These are phyloP conservation scores for Kodamaea laetipori DNA, from an alignment of 805 yeast genomes.

Conservation along the genomic window DNA sequence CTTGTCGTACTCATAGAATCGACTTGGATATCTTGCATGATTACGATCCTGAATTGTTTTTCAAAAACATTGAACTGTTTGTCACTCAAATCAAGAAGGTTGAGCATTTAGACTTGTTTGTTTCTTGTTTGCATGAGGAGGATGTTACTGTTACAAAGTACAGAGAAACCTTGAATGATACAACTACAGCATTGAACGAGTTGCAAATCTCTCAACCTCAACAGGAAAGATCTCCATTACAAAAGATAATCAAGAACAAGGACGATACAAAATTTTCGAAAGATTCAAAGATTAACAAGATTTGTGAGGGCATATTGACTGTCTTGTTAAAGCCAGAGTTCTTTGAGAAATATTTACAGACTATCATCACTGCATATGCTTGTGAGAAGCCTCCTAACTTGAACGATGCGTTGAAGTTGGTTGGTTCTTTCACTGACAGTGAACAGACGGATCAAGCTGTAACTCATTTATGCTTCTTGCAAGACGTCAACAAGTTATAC, in stretches of 20 bases:
- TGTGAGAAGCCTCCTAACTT: conserved; percentile 88
- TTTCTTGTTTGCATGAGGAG: conserved; percentile 83
- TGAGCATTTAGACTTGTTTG: conserved; percentile 81
- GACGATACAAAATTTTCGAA: conserved; percentile 38
- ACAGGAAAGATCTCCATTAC: conserved; percentile 21
- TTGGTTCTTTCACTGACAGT: conserved; percentile 52
- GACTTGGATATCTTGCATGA: conserved; percentile 90
- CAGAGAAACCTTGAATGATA: conserved; percentile 58
- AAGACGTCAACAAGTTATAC: conserved; percentile 84
- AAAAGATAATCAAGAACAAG: conserved; percentile 43
- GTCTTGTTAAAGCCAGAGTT: conserved; percentile 56
- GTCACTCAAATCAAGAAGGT: conserved; percentile 68
- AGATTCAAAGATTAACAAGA: conserved; percentile 66
- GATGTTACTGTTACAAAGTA: conserved; percentile 84
- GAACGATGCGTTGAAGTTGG: conserved; percentile 67
- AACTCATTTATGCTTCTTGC: conserved; percentile 84
- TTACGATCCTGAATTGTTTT: conserved; percentile 72
- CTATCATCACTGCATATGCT: conserved; percentile 87
- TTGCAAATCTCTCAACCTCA: conserved; percentile 12
- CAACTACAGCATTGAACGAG: conserved; percentile 11
- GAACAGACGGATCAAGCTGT: conserved; percentile 58
- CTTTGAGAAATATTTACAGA: conserved; percentile 63
- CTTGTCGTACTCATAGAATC: conserved; percentile 89
- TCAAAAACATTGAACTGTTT: conserved; percentile 62
- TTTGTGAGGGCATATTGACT: conserved; percentile 70